Percentiles rank a stretch among this genome's conserved stretches.
phyloP scores from a whole-genome alignment of 2,329 filamentous ascomycete genomes.

The Zarea fungicola region DNA sequence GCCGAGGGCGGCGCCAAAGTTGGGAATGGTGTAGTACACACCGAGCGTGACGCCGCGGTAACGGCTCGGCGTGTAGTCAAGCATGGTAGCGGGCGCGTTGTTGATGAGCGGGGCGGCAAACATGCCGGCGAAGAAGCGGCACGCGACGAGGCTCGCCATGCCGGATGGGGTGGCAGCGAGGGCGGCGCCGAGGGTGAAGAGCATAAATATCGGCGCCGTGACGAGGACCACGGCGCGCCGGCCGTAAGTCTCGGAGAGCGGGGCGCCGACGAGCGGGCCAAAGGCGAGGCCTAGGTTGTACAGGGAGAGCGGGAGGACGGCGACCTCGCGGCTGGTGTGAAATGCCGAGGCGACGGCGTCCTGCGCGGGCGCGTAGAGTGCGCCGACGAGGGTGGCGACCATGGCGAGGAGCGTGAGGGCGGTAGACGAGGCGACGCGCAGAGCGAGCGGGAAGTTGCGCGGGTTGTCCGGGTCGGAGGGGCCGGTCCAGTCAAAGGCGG shows the following conservation, averaged over 20 bases:
- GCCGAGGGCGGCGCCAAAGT: slow-evolving; percentile 58
- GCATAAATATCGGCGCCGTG: slow-evolving; percentile 61
- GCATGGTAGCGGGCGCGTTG: slow-evolving; percentile 57
- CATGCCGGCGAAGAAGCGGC: slow-evolving; percentile 61
- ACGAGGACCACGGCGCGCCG: slow-evolving; percentile 37
- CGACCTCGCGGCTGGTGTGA: slow-evolving; percentile 16
- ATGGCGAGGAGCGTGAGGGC: slow-evolving; percentile 67
- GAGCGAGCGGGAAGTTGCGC: slow-evolving; percentile 71
- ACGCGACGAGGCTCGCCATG: slow-evolving; percentile 65
- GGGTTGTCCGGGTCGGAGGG: slow-evolving; percentile 69
- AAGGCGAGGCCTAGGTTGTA: slow-evolving; percentile 25
- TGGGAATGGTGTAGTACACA: slow-evolving; percentile 60
- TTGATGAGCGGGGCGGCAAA: slow-evolving; percentile 59
- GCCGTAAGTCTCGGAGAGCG: slow-evolving; percentile 67
- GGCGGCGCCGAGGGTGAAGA: slow-evolving; percentile 67
- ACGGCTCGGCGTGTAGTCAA: slow-evolving; percentile 51
- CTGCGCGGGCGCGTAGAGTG: slow-evolving; percentile 29
- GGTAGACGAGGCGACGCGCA: slow-evolving; percentile 75
- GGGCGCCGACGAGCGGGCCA: slow-evolving; percentile 67
- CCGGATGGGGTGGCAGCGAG: slow-evolving; percentile 55
- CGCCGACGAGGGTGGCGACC: slow-evolving; percentile 27
- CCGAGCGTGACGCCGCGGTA: slow-evolving; percentile 55
- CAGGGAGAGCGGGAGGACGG: slow-evolving; percentile 23
- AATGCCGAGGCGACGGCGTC: slow-evolving; percentile 19
- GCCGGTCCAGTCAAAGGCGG: slow-evolving; percentile 24